Evolutionary conservation across 2,329 filamentous ascomycete species (phyloP).

Genomic region (Sporothrix globosa): DNA sequence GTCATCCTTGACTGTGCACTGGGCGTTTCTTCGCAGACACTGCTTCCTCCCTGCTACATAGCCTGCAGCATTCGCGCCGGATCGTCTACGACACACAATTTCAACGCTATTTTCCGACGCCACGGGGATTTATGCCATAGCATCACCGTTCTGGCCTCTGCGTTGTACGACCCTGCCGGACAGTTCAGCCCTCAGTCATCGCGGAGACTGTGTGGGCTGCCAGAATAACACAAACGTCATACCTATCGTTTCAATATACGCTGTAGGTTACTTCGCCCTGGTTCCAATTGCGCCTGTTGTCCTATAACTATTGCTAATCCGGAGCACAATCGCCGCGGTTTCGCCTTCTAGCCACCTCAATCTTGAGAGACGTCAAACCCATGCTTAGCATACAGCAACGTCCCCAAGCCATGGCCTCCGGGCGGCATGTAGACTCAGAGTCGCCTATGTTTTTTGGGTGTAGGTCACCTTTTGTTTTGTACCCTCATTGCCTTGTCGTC

Average conservation of each 20-base stretch:
- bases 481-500: background rate
- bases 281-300: background rate
- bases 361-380: slow-evolving; percentile 38
- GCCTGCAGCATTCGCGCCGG: too few species aligned
- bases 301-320: background rate
- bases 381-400: slow-evolving; percentile 59
- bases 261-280: too few species aligned
- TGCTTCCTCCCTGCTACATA: too few species aligned
- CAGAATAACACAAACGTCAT: too few species aligned
- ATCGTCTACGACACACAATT: too few species aligned
- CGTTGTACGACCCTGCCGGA: background rate
- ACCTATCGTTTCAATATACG: background rate
- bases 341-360: background rate
- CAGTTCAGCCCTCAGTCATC: background rate
- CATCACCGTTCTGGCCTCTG: background rate
- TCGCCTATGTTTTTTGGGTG: slow-evolving; percentile 64
- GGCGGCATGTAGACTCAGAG: slow-evolving; percentile 55
- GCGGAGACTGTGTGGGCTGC: background rate
- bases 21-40: too few species aligned
- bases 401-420: slow-evolving; percentile 61
- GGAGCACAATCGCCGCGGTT: slow-evolving; percentile 6
- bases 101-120: too few species aligned
- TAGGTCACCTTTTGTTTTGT: slow-evolving; percentile 50
- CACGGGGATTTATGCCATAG: background rate
- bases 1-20: too few species aligned